phyloP scores from a whole-genome alignment of 805 yeast genomes.

The Dipodascus geniculatus region DNA sequence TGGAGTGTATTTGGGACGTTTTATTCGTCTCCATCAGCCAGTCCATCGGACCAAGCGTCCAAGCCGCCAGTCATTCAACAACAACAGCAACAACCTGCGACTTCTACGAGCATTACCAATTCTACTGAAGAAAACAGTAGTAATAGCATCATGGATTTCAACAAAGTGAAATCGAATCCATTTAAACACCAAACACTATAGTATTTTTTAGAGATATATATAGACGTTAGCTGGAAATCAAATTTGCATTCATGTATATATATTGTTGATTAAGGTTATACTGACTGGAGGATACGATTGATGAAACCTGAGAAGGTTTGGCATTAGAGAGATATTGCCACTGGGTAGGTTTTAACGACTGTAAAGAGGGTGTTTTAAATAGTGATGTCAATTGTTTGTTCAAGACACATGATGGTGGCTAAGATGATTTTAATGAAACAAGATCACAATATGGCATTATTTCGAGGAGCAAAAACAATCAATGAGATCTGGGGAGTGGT shows the following conservation, averaged over 20 bases:
- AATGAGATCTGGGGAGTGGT: no score
- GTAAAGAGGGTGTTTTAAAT: no score
- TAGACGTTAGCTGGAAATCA: background rate
- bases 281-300: no score
- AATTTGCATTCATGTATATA: background rate
- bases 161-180: background rate
- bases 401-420: no score
- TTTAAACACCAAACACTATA: background rate
- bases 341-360: no score
- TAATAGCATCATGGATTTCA: background rate
- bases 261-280: no score
- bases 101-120: background rate
- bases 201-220: background rate
- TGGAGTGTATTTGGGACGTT: constrained; percentile 73
- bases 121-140: background rate
- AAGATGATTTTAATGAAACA: no score
- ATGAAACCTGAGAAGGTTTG: no score
- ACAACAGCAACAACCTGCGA: background rate
- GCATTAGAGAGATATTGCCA: no score
- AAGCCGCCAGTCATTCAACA: background rate
- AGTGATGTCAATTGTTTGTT: no score
- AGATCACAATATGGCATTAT: no score
- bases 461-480: no score
- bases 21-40: constrained; percentile 26
- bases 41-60: background rate